Base-by-base conservation (phyloP, 1,284 basidiomycete species). In the Malassezia cuniculi region DNA sequence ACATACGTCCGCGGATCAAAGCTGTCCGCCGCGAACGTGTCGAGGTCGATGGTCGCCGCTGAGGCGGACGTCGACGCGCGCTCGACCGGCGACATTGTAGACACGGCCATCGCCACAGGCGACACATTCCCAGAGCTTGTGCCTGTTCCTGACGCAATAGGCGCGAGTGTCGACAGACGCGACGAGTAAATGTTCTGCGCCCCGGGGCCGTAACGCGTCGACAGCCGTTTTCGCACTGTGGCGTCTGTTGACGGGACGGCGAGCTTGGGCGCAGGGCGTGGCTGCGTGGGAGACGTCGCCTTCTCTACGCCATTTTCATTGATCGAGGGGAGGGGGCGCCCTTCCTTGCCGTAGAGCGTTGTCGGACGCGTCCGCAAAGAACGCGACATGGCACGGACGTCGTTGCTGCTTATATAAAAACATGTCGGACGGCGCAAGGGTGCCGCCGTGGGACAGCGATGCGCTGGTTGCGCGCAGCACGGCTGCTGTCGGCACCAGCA, bases 161-260 rank as follows among this genome's bases (percentile, higher is more conserved):
- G 42, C n/a, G 36, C 37, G 4, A 45, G 33, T 12, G 18, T 17
- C 6, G 17, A 14, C 14, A 45, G 20, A n/a, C 33, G 28, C 21
- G 27, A 15, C 18, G 32, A 15, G 21, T 34, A 44, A 10, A 50
- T 46, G 22, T 38, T 29, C 17, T 27, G 18, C 16, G 39, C 52
- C 2, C 60, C 53, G 1, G 59, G 52, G 14, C 52, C 60, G 11
- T 66, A 66, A n/a, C 62, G 52, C 57, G 58, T 62, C 18, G 58
- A 61, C 11, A 66, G 48, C 14, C 62, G 49, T 40, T 63, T 63
- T 21, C 61, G 61, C 36, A 66, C 52, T 22, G 61, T 66, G 41
- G 40, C 52, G 27, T 55, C 59, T 9, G 60, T 12, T 4, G 37
- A 15, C 12, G 27, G 15, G 24, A 6, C 17, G 19, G 22, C 27